Evolutionary conservation across 106 monocot genomes (phyloP).

Genomic region (Acanthochlamys bracteata): DNA sequence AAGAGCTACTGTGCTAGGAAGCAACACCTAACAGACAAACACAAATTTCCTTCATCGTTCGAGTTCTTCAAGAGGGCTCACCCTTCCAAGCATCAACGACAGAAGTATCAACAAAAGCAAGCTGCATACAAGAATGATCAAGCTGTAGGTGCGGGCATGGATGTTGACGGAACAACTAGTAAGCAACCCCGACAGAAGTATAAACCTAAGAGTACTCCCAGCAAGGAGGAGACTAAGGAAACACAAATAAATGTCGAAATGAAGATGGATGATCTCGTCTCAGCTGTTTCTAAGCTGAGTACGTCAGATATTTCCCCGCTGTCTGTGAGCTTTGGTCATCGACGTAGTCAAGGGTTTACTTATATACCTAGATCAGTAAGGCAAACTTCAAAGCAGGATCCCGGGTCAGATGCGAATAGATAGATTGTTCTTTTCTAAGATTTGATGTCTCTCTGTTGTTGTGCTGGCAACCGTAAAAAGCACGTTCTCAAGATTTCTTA

Average conservation of each 20-base stretch:
- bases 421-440: background rate
- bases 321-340: constrained; percentile 62
- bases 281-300: constrained; percentile 64
- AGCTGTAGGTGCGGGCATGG: constrained; percentile 18
- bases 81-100: constrained; percentile 58
- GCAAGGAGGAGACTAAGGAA: constrained; percentile 7
- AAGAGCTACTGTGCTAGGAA: constrained; percentile 79
- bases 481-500: too few relatives aligned
- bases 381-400: constrained; percentile 27
- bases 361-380: constrained; percentile 63
- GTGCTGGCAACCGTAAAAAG: too few relatives aligned
- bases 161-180: constrained; percentile 21
- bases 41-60: constrained; percentile 74
- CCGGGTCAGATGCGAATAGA: constrained; percentile 18
- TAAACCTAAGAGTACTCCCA: constrained; percentile 14
- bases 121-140: constrained; percentile 6
- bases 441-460: too few relatives aligned
- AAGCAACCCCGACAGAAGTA: constrained; percentile 8
- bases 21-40: constrained; percentile 84
- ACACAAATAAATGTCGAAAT: constrained; percentile 43
- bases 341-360: constrained; percentile 42
- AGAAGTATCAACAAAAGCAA: constrained; percentile 40
- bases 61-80: constrained; percentile 76
- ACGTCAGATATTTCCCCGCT: constrained; percentile 58
- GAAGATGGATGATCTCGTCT: constrained; percentile 59